A percentile compares a stretch with the other conserved stretches of the same genome.
These are phyloP conservation scores for Prunus salicina DNA, from an alignment of 306 rosid species.

Conservation along the genomic window DNA sequence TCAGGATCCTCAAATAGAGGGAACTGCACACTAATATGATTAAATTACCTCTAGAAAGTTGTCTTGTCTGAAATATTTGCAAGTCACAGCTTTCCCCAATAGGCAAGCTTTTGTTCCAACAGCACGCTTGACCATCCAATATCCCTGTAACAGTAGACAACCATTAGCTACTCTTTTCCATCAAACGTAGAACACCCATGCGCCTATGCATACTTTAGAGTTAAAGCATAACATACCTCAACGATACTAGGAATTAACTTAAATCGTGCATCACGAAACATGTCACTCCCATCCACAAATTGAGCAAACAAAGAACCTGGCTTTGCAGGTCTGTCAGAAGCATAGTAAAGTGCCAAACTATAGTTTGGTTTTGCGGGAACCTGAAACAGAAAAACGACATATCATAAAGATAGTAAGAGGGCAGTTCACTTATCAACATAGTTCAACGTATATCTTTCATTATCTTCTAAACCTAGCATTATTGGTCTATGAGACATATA, in stretches of 20 bases:
- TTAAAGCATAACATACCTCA: conserved; percentile 48
- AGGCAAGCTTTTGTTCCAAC: conserved; percentile 99
- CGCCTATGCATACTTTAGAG: conserved; percentile 16
- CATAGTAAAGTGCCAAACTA: conserved; percentile 77
- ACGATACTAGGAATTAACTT: conserved; percentile 94
- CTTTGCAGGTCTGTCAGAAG: conserved; percentile 72
- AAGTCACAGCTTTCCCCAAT: conserved; percentile 86
- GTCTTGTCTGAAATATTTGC: conserved; percentile 77
- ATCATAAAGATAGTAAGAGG: neutral
- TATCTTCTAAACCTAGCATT: neutral
- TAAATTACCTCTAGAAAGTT: conserved; percentile 83
- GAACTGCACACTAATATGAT: neutral
- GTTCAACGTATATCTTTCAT: neutral
- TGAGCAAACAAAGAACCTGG: conserved; percentile 69
- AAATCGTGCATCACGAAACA: conserved; percentile 77
- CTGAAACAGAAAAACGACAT: conserved; percentile 35
- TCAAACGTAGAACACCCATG: conserved; percentile 4
- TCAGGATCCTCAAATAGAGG: neutral
- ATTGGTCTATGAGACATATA: neutral
- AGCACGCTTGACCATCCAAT: conserved; percentile 99
- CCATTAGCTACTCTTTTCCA: conserved; percentile 14
- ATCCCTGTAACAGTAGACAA: conserved; percentile 62
- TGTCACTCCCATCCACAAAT: conserved; percentile 75
- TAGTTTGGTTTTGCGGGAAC: conserved; percentile 98
- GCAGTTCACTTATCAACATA: neutral